Conservation (phyloP, 352 stramenopile genomes). For the Plasmopara muralis region DNA sequence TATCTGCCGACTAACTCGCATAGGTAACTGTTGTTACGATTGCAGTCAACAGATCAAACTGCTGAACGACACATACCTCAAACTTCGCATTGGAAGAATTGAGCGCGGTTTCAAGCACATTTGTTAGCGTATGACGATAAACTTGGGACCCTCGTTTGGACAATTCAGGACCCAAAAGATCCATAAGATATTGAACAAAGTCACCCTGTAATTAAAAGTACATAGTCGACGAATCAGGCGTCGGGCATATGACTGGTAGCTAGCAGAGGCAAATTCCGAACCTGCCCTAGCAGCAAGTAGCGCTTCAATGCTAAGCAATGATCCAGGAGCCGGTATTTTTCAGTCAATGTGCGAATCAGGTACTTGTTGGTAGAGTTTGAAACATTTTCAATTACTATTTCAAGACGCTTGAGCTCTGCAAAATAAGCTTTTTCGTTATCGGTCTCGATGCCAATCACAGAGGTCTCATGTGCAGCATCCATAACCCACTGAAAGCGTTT, state of each 20-base stretch:
- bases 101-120: constrained; percentile 92
- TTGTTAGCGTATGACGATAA: constrained; percentile 93
- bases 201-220: constrained; percentile 67
- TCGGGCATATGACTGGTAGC: neutral
- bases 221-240: neutral
- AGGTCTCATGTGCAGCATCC: constrained; percentile 40
- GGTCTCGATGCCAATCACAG: constrained; percentile 38
- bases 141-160: constrained; percentile 87
- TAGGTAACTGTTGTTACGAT: too few relatives aligned
- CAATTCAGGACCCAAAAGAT: constrained; percentile 87
- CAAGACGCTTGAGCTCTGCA: constrained; percentile 57
- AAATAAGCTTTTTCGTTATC: constrained; percentile 63
- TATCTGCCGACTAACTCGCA: constrained; percentile 62
- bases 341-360: constrained; percentile 88
- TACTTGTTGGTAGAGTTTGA: constrained; percentile 83
- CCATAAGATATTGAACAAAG: constrained; percentile 96
- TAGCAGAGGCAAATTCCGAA: constrained; percentile 5
- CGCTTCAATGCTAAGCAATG: constrained; percentile 96
- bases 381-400: constrained; percentile 73
- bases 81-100: constrained; percentile 94
- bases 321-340: constrained; percentile 90
- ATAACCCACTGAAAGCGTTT: constrained; percentile 56
- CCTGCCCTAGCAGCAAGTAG: constrained; percentile 97
- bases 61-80: constrained; percentile 49
- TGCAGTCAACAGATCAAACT: too few relatives aligned